These are phyloP conservation scores for Penicillium paxilli DNA, from an alignment of 495 filamentous ascomycete species.

Conservation along the genomic window DNA sequence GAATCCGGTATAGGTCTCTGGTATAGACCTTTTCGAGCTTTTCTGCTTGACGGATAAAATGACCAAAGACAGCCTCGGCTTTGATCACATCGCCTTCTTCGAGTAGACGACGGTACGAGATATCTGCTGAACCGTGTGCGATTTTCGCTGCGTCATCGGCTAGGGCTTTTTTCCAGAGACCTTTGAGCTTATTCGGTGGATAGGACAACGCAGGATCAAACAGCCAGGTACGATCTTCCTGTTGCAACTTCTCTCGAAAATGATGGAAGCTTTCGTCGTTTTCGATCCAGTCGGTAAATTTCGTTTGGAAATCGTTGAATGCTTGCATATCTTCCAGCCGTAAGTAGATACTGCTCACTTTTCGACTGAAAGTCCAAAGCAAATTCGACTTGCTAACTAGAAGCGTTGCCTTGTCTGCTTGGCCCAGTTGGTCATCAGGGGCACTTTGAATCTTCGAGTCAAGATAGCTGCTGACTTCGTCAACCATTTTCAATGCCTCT, in stretches of 20 bases:
- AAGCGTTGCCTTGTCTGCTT: constrained; percentile 1
- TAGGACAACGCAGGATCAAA: background rate
- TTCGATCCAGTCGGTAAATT: constrained; percentile 3
- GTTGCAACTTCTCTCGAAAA: constrained; percentile 1
- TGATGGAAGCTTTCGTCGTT: constrained; percentile 9
- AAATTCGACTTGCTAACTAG: constrained; percentile 5
- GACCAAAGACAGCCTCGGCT: constrained; percentile 13
- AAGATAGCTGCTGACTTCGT: constrained; percentile 6
- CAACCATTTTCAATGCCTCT: constrained; percentile 14
- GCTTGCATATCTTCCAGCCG: constrained; percentile 5
- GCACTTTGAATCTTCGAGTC: constrained; percentile 1
- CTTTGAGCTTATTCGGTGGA: background rate
- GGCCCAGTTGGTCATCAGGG: background rate
- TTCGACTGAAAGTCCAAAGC: constrained; percentile 6
- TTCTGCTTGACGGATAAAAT: constrained; percentile 8
- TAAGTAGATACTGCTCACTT: constrained; percentile 1
- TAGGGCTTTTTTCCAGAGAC: constrained; percentile 8
- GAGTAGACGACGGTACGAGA: constrained; percentile 10
- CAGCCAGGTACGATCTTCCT: background rate
- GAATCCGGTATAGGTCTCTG: constrained; percentile 18
- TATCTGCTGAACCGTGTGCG: constrained; percentile 4
- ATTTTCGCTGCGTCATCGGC: constrained; percentile 9
- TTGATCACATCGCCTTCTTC: constrained; percentile 14
- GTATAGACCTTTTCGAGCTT: constrained; percentile 6
- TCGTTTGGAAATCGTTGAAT: constrained; percentile 10